Base-by-base conservation (phyloP, 352 stramenopile genomes). In the Pythium aristosporum region DNA sequence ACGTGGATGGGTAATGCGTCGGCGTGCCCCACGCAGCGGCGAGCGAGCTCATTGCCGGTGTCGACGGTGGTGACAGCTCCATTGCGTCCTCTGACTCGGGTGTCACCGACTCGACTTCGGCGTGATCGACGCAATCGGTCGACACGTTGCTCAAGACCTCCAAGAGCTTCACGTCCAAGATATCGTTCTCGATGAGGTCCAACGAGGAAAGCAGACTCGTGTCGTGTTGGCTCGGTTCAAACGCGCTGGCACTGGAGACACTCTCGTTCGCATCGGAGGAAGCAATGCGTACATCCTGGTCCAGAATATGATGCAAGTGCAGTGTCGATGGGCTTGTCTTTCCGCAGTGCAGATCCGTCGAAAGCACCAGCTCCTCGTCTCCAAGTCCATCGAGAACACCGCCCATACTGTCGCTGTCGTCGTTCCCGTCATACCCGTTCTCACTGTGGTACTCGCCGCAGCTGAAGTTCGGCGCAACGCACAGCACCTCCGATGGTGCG, bases 281-380 rank as follows among this genome's bases (percentile, higher is more conserved):
- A 21, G 13, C 39, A 15, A 10, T 15, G 39, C 39, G 2, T 46
- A 9, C 39, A 6, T 46, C 18, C 39, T 10, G 13, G 15, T 18
- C 39, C 39, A 46, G 4, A 21, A 1, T 20, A 15, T n/a, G 39
- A 20, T 5, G 13, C 18, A 3, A 16, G 13, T 18, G 9, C 2
- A 13, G 18, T 46, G 39, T 9, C 13, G 18, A 46, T 20, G 5
- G 12, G 5, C 16, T n/a, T 18, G 39, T 46, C 9, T n/a, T 3
- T n/a, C 16, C 13, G 39, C 16, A 46, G 0, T 21, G 28, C 12
- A 30, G 11, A 21, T 63, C 54, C 7, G 63, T 64, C 18, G 63
- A 69, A 20, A 70, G 25, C 30, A 70, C 63, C 5, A 65, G 44
- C 28, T 70, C 51, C 12, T 65, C 63, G 20, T 57, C 23, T 20